Percentiles rank a stretch among this genome's conserved stretches.
Evolutionary conservation across 2,329 filamentous ascomycete genomes (phyloP).

Genomic region (Ophiocordyceps polyrhachis-furcata): DNA sequence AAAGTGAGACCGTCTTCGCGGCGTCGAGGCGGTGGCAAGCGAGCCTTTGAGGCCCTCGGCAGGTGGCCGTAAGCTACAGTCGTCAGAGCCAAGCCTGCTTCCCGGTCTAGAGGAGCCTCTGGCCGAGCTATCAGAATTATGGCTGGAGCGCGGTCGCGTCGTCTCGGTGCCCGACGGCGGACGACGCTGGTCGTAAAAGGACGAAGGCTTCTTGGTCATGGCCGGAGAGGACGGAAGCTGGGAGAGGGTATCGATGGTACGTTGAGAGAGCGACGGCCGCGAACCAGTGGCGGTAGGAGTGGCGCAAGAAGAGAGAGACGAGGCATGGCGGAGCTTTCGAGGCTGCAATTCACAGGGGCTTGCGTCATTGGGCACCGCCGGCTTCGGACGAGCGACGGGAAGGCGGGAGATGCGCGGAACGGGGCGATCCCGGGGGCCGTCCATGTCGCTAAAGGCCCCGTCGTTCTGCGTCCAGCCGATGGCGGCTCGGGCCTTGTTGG

Average conservation of each 20-base stretch:
- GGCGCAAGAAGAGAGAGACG: slow-evolving; percentile 11
- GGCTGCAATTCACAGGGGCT: slow-evolving; percentile 15
- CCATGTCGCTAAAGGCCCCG: slow-evolving; percentile 8
- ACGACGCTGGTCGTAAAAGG: slow-evolving; percentile 51
- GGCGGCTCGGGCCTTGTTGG: not conserved
- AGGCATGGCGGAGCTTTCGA: slow-evolving; percentile 20
- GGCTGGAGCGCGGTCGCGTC: slow-evolving; percentile 38
- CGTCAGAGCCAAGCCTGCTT: slow-evolving; percentile 37
- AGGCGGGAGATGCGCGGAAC: slow-evolving; percentile 21
- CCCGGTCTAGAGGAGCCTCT: slow-evolving; percentile 28
- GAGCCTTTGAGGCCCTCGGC: slow-evolving; percentile 24
- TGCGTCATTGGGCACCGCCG: slow-evolving; percentile 8
- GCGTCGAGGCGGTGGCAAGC: slow-evolving; percentile 24
- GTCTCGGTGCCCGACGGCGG: slow-evolving; percentile 29
- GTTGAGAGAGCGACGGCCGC: slow-evolving; percentile 52
- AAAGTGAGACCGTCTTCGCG: slow-evolving; percentile 13
- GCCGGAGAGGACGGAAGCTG: slow-evolving; percentile 62
- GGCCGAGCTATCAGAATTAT: slow-evolving; percentile 40
- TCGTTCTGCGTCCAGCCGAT: not conserved
- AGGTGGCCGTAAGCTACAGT: slow-evolving; percentile 26
- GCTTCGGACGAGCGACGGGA: slow-evolving; percentile 13
- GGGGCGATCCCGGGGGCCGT: slow-evolving; percentile 16
- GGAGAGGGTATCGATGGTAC: slow-evolving; percentile 71
- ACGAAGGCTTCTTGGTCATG: slow-evolving; percentile 44
- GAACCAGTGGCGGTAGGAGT: slow-evolving; percentile 9